Percentiles rank a stretch among this genome's conserved stretches.
Evolutionary conservation across 805 yeast genomes (phyloP).

Genomic region (Barnettozyma wickerhamii): DNA sequence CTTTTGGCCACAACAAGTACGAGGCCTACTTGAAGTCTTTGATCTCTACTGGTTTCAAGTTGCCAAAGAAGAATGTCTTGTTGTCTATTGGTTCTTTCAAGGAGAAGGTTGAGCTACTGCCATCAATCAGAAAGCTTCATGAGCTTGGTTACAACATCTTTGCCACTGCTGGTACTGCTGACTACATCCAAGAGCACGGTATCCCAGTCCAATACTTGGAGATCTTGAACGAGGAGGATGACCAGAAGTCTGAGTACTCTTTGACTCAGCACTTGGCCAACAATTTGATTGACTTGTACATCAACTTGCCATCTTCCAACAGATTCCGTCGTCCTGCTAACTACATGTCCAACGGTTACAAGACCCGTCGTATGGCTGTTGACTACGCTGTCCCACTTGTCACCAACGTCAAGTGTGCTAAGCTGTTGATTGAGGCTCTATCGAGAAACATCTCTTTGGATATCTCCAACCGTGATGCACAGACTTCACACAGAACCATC

Average conservation of each 20-base stretch:
- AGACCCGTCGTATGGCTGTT: constrained; percentile 99
- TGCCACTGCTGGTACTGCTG: constrained; percentile 99
- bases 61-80: constrained; percentile 92
- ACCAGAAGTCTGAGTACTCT: constrained; percentile 89
- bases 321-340: constrained; percentile 98
- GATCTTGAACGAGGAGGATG: constrained; percentile 66
- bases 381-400: constrained; percentile 97
- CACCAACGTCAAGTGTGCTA: constrained; percentile 96
- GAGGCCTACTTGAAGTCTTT: constrained; percentile 96
- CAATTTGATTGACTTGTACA: constrained; percentile 92
- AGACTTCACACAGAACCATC: constrained; percentile 81
- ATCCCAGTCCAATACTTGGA: constrained; percentile 94
- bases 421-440: constrained; percentile 90
- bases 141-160: constrained; percentile 86
- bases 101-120: constrained; percentile 91
- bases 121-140: constrained; percentile 74
- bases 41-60: constrained; percentile 89
- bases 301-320: constrained; percentile 94
- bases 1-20: constrained; percentile 92
- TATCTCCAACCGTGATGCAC: constrained; percentile 77
- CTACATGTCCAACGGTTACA: constrained; percentile 95
- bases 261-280: constrained; percentile 95
- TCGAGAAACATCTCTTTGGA: constrained; percentile 63
- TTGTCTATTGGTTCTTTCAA: constrained; percentile 94
- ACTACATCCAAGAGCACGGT: constrained; percentile 91